Base-by-base conservation (phyloP, 2,329 filamentous ascomycete genomes). In the Sporothrix humicola region DNA sequence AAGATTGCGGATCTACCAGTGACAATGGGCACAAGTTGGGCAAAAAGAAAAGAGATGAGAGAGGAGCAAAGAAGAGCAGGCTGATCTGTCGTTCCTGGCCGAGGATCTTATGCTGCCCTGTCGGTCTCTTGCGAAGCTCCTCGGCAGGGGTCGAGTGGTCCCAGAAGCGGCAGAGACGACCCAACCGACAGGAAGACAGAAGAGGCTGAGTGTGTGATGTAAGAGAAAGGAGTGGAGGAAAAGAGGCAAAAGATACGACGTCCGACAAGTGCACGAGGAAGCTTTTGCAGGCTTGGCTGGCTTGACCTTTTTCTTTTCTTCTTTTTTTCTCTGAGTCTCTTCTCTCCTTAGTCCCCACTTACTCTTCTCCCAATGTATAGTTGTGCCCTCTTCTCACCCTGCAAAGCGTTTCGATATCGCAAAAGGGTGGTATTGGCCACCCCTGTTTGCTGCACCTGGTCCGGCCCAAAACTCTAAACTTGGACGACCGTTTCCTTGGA, bases 21-120 rank as follows among this genome's bases (percentile, higher is more conserved):
- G 17, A 69, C 9, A 31, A 9, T 6, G 46, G 26, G 15, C 5
- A 5, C 48, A 3, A 46, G 26, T 7, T 10, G 5, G 31, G 5
- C 7, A n/a, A 68, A 26, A 17, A 37, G 12, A 20, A 31, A 52
- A 42, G 15, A 13, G 61, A 65, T 20, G 42, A 66, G 61, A 65
- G 37, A 20, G 31, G 31, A 37, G 31, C 31, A 37, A 37, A 37
- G 31, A 37, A 37, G 31, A 37, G 31, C 31, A 37, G 31, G 31
- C 3, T 42, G 50, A 56, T 44, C 66, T 69, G 31, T 56, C 66
- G 66, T 56, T 56, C 66, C 66, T 69, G 66, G 50, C 50, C n/a
- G 66, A 23, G 50, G 50, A 56, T 69, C 66, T 50, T 56, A 54
- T 69, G 48, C 66, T 56, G 66, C 66, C 56, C 26, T 56, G n/a